Percentiles rank a stretch among this genome's conserved stretches.
phyloP scores from a whole-genome alignment of 192 early-diverging fungal genomes.

The Nowakowskiella sp. region DNA sequence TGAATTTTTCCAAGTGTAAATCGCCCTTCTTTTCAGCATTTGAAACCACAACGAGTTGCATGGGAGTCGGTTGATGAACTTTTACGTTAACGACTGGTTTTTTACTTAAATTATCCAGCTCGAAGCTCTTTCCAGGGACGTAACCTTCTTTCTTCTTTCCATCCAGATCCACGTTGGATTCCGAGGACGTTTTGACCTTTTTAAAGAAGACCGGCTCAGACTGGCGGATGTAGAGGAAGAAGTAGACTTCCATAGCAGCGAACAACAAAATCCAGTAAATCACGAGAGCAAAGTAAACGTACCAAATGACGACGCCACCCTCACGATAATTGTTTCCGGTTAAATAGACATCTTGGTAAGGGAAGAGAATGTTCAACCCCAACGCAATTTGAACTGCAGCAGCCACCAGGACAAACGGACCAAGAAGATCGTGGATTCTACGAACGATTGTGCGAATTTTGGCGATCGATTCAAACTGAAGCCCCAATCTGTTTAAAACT shows the following conservation, averaged over 20 bases:
- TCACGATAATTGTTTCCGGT: too few relatives aligned
- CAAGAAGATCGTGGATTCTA: slow-evolving; percentile 7
- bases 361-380: slow-evolving; percentile 31
- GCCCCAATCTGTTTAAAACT: slow-evolving; percentile 21
- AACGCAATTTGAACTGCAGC: slow-evolving; percentile 25
- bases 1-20: slow-evolving; percentile 16
- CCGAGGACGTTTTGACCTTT: too few relatives aligned
- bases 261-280: slow-evolving; percentile 21
- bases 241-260: slow-evolving; percentile 12
- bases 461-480: slow-evolving; percentile 14
- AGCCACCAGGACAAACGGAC: slow-evolving; percentile 12
- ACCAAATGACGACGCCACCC: slow-evolving; percentile 22
- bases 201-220: too few relatives aligned
- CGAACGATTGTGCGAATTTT: slow-evolving; percentile 10
- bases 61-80: too few relatives aligned
- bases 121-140: too few relatives aligned
- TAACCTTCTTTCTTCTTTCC: too few relatives aligned
- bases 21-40: too few relatives aligned
- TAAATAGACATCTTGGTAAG: slow-evolving; percentile 17
- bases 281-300: slow-evolving; percentile 22
- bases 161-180: too few relatives aligned
- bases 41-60: too few relatives aligned
- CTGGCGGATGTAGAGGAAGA: background rate
- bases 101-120: too few relatives aligned
- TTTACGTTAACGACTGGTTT: too few relatives aligned